Evolutionary conservation across 192 early-diverging fungal species (phyloP).

Genomic region (Entomortierella parvispora): DNA sequence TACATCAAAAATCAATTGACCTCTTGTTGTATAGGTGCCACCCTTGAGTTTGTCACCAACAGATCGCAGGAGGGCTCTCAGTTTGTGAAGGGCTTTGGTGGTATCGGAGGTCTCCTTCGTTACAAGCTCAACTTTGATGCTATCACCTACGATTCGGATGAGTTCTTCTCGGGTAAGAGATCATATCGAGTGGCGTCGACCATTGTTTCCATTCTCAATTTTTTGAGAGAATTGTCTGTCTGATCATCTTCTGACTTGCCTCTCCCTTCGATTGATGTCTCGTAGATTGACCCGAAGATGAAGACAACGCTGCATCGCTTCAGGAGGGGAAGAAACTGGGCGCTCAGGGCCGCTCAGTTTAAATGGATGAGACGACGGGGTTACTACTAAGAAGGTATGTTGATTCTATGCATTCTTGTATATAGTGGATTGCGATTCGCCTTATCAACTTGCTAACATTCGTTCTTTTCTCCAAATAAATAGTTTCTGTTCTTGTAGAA

Average conservation of each 20-base stretch:
- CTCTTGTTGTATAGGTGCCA: constrained; percentile 68
- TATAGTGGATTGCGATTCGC: too few relatives aligned
- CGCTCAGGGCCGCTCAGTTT: constrained; percentile 41
- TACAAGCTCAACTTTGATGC: constrained; percentile 92
- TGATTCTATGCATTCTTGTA: too few relatives aligned
- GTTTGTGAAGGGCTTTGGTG: constrained; percentile 99
- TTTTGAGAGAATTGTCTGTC: too few relatives aligned
- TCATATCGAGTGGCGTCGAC: too few relatives aligned
- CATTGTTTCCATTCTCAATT: too few relatives aligned
- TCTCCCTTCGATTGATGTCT: neutral
- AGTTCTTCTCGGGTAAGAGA: constrained; percentile 65
- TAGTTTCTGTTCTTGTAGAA: too few relatives aligned
- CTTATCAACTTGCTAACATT: too few relatives aligned
- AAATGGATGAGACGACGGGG: constrained; percentile 25
- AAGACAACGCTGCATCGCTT: constrained; percentile 54
- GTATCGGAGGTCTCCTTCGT: constrained; percentile 94
- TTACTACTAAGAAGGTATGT: constrained; percentile 42
- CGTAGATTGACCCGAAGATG: constrained; percentile 50
- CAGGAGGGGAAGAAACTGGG: constrained; percentile 52
- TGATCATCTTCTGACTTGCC: neutral
- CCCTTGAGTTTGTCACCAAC: constrained; percentile 96
- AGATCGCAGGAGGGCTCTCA: constrained; percentile 95
- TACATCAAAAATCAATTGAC: too few relatives aligned
- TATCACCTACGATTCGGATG: constrained; percentile 71
- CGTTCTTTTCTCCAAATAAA: too few relatives aligned